Percentiles rank a stretch among this genome's conserved stretches.
phyloP scores from a whole-genome alignment of 2,329 filamentous ascomycete species.

The Metarhizium rileyi region DNA sequence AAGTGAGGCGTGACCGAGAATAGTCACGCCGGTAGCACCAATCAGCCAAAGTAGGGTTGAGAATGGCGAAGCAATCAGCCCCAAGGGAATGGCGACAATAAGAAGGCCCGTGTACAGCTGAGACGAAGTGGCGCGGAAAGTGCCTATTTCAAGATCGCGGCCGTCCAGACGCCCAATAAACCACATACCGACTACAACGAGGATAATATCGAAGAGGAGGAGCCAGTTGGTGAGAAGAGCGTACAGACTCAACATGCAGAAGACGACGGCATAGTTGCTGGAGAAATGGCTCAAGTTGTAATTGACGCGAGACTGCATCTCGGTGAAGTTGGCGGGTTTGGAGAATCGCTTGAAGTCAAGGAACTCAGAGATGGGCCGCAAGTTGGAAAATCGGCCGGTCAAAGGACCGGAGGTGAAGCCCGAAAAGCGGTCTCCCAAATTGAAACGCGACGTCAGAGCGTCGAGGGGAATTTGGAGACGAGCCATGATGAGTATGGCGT shows the following conservation, averaged over 20 bases:
- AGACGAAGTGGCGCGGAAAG: slow-evolving; percentile 72
- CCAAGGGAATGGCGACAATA: slow-evolving; percentile 73
- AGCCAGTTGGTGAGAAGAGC: slow-evolving; percentile 78
- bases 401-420: slow-evolving; percentile 72
- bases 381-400: slow-evolving; percentile 77
- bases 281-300: slow-evolving; percentile 97
- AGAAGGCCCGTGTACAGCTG: slow-evolving; percentile 90
- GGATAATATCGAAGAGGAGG: slow-evolving; percentile 84
- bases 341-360: slow-evolving; percentile 91
- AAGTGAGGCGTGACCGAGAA: slow-evolving; percentile 87
- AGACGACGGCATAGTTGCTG: slow-evolving; percentile 94
- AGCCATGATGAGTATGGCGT: slow-evolving; percentile 46
- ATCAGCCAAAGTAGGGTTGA: slow-evolving; percentile 87
- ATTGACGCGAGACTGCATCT: slow-evolving; percentile 86
- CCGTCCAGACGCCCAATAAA: slow-evolving; percentile 86
- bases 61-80: slow-evolving; percentile 77
- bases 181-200: slow-evolving; percentile 80
- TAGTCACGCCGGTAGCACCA: slow-evolving; percentile 86
- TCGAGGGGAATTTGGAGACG: slow-evolving; percentile 90
- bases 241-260: slow-evolving; percentile 94
- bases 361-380: slow-evolving; percentile 87
- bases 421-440: slow-evolving; percentile 75
- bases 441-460: slow-evolving; percentile 81
- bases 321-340: slow-evolving; percentile 84
- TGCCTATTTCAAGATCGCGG: slow-evolving; percentile 77